Evolutionary conservation across 2,329 filamentous ascomycete genomes (phyloP), one percentile per base, ranked within the genome.

Genomic region (Pleomassaria siparia): DNA sequence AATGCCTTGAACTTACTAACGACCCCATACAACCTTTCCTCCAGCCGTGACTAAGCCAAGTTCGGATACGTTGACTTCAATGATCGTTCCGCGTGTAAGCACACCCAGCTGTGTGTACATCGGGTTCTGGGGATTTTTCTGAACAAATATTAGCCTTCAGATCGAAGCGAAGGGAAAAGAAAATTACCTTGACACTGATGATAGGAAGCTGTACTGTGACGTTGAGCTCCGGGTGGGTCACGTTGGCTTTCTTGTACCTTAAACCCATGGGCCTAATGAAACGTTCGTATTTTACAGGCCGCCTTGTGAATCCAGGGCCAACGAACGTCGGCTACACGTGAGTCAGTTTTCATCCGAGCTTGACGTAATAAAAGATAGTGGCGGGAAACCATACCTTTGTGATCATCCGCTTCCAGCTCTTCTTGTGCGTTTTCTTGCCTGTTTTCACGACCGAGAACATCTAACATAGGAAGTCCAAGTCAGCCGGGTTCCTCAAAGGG

Each of bases 21-120:
- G 54, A 39, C 66, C 65, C 67, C 67, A 70, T 0, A 68, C 66
- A 2, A 70, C 89, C 76, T 96, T 96, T 54, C 94, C 94, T 53
- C 85, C 86, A 1, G 91, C 87, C 2, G 94, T 97, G 13, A 95
- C 90, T 52, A 97, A 77, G 54, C 94, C 94, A 54, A 97, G 74
- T 70, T 99, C 94, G 47, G 83, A 88, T 24, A 96, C 91, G 68
- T 99, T 96, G 63, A 97, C 91, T 74, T 97, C 92, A 64, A 92
- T 84, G 51, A 87, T 83, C 3, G 66, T 68, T 29, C 89, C 89
- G 74, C 91, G 91, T 40, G 88, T 92, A 64, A 96, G 72, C 2
- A 96, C 91, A 51, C 92, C 92, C 4, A 97, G 77, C 66, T 96
- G 91, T 12, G 92, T 96, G 74, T 96, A 96, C 67, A 95, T 42